Conservation (phyloP, 305 asterid genomes). For the Nicotiana rustica region DNA sequence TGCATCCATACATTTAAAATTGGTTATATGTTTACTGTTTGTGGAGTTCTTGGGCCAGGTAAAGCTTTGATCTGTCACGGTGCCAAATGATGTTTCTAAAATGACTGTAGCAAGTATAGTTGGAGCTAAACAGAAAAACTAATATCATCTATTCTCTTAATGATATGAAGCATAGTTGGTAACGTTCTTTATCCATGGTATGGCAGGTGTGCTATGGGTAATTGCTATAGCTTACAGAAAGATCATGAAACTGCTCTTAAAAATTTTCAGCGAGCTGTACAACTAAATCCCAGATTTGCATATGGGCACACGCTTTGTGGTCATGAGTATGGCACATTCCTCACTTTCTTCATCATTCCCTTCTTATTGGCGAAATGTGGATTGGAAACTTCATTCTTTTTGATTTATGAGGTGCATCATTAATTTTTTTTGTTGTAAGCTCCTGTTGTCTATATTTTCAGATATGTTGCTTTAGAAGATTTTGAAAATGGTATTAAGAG, state of each 20-base stretch:
- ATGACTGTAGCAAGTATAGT: slow-evolving; percentile 7
- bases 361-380: not conserved
- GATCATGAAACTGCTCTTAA: slow-evolving; percentile 97
- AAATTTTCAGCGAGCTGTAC: slow-evolving; percentile 96
- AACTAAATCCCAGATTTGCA: slow-evolving; percentile 88
- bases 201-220: slow-evolving; percentile 98
- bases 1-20: slow-evolving; percentile 8
- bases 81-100: not conserved
- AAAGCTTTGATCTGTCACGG: slow-evolving; percentile 6
- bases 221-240: slow-evolving; percentile 96
- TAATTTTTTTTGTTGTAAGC: slow-evolving; percentile 7
- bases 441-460: slow-evolving; percentile 44
- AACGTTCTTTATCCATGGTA: slow-evolving; percentile 32
- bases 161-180: not conserved
- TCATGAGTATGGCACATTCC: slow-evolving; percentile 73
- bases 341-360: slow-evolving; percentile 14
- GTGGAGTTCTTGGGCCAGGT: slow-evolving; percentile 1
- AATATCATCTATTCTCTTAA: slow-evolving; percentile 19
- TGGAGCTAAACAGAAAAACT: not conserved
- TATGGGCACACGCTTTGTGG: slow-evolving; percentile 97
- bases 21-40: not conserved
- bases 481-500: slow-evolving; percentile 88
- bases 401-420: not conserved
- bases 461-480: slow-evolving; percentile 92
- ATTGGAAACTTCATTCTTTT: not conserved